Evolutionary conservation across 805 yeast genomes (phyloP).

Genomic region (Saccharomyces mikatae): DNA sequence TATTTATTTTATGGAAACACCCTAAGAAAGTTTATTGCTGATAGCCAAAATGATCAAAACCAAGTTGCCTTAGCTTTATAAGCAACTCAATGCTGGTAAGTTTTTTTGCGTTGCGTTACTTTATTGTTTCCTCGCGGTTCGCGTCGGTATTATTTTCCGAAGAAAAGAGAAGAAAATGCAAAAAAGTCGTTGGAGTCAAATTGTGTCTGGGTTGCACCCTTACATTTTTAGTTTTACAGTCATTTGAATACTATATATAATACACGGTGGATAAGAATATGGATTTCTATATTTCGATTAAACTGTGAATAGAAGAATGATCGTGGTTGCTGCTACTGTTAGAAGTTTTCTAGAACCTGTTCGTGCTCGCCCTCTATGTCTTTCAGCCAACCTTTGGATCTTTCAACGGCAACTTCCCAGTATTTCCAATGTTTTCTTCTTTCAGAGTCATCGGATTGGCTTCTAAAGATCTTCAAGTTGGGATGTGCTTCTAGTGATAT

Average conservation of each 20-base stretch:
- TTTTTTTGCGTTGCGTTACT: not conserved
- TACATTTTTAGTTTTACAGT: not conserved
- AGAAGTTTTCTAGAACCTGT: not conserved
- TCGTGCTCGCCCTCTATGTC: slow-evolving; percentile 11
- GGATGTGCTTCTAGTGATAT: slow-evolving; percentile 13
- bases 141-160: not conserved
- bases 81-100: not conserved
- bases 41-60: no score
- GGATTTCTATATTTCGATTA: not conserved
- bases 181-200: no score
- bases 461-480: slow-evolving; percentile 31
- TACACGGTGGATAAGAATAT: not conserved
- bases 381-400: slow-evolving; percentile 72
- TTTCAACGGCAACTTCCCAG: slow-evolving; percentile 81
- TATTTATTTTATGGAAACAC: no score
- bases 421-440: slow-evolving; percentile 59
- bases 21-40: no score
- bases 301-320: not conserved
- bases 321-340: not conserved
- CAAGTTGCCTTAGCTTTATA: not conserved
- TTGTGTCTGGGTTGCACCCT: not conserved
- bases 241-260: not conserved
- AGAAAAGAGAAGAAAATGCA: not conserved
- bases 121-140: not conserved
- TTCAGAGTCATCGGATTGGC: slow-evolving; percentile 44